phyloP scores from a whole-genome alignment of 2,329 filamentous ascomycete species.

The Diaporthe ampelina region DNA sequence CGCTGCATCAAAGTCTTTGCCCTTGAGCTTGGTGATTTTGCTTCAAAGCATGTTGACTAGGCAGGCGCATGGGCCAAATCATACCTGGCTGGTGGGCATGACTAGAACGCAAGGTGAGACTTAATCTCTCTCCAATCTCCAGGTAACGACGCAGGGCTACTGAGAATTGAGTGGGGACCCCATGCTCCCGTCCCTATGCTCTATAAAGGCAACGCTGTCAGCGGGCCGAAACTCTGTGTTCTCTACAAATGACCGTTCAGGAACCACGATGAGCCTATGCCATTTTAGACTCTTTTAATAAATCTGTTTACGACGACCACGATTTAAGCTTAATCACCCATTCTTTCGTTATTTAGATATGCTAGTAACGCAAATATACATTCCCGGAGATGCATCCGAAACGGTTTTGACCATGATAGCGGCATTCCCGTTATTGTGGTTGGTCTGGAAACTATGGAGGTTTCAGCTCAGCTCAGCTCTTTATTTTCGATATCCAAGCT shows the following conservation, averaged over 20 bases:
- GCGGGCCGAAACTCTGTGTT: slow-evolving; percentile 5
- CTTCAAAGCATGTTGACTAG: neutral
- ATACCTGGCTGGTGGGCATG: neutral
- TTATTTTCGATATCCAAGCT: neutral
- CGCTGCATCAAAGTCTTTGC: neutral
- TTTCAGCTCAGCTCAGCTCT: neutral
- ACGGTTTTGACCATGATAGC: neutral
- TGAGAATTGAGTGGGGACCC: neutral
- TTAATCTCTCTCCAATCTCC: neutral
- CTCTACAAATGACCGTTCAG: neutral
- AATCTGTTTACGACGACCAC: neutral
- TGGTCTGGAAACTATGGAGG: slow-evolving; percentile 1
- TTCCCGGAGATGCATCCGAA: neutral
- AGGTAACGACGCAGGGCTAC: neutral
- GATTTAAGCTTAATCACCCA: neutral
- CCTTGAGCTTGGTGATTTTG: neutral
- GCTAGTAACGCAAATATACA: neutral
- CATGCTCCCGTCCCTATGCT: neutral
- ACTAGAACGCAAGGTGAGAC: neutral
- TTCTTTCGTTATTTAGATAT: neutral
- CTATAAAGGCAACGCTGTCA: neutral
- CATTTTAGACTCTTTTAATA: neutral
- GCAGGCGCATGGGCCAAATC: neutral
- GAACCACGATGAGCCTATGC: neutral
- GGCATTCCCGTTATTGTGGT: neutral